phyloP scores from a whole-genome alignment of 129 eudicot species.

The Rutidosis leptorrhynchoides region DNA sequence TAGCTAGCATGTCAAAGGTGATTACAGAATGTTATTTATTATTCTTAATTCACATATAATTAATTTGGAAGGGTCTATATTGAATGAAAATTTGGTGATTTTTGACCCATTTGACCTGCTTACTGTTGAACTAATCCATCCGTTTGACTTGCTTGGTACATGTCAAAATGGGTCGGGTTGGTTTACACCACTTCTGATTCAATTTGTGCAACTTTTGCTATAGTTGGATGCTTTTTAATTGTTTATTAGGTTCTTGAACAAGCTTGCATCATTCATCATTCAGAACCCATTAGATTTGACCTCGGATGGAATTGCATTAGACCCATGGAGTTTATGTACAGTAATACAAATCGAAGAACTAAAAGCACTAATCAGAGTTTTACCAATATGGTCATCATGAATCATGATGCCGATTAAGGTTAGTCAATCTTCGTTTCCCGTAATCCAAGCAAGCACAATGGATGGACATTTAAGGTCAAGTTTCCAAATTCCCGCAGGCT shows the following conservation, averaged over 20 bases:
- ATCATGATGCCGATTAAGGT: constrained; percentile 46
- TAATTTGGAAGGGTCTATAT: no score
- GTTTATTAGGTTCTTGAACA: no score
- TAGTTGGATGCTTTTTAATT: constrained; percentile 10
- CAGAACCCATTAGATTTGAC: constrained; percentile 37
- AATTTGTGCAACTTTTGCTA: background rate
- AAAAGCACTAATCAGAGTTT: constrained; percentile 41
- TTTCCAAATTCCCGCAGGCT: constrained; percentile 52
- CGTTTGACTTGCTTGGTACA: no score
- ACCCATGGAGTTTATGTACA: constrained; percentile 51
- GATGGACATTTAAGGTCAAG: constrained; percentile 40
- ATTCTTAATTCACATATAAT: no score
- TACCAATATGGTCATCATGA: constrained; percentile 52
- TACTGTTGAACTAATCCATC: no score
- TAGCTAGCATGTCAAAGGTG: no score
- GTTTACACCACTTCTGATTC: background rate
- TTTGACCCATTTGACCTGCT: no score
- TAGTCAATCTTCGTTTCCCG: constrained; percentile 32
- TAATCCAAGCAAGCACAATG: constrained; percentile 50
- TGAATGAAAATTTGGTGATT: no score
- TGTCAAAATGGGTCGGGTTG: background rate
- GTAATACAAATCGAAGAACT: constrained; percentile 41
- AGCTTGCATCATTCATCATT: constrained; percentile 57
- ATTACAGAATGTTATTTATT: no score
- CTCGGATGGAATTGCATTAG: constrained; percentile 31